A percentile compares a stretch with the other conserved stretches of the same genome.
Evolutionary conservation across 2,329 filamentous ascomycete species (phyloP).

Genomic region (Emergomyces pasteurianus): DNA sequence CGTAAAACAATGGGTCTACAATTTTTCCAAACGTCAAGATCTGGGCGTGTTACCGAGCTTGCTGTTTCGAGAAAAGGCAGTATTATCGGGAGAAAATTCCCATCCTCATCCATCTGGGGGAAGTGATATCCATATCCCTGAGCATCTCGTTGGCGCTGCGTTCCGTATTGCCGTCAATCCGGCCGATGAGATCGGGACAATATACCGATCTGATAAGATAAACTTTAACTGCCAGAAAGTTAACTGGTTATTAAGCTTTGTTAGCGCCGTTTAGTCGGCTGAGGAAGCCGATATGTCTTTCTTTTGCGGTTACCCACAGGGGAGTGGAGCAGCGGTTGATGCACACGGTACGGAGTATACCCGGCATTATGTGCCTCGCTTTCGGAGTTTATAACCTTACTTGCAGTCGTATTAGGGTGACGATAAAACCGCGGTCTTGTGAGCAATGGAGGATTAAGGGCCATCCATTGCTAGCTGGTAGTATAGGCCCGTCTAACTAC

Average conservation of each 20-base stretch:
- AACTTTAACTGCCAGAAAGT: background rate
- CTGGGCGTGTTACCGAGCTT: background rate
- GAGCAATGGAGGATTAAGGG: background rate
- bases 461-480: background rate
- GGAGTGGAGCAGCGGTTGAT: too few relatives aligned
- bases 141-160: too few relatives aligned
- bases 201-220: constrained; percentile 4
- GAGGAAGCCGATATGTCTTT: background rate
- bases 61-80: background rate
- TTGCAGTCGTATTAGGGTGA: background rate
- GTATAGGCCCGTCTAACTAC: background rate
- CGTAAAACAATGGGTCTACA: background rate
- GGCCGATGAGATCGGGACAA: background rate
- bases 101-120: background rate
- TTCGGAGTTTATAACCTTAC: background rate
- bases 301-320: too few relatives aligned
- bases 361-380: background rate
- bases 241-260: background rate
- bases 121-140: background rate
- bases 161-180: background rate
- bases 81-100: background rate
- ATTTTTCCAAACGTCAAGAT: background rate
- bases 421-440: background rate
- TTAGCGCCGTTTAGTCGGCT: background rate
- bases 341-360: background rate